Conservation (phyloP, 2,329 filamentous ascomycete species). For the Apiospora saccharicola region DNA sequence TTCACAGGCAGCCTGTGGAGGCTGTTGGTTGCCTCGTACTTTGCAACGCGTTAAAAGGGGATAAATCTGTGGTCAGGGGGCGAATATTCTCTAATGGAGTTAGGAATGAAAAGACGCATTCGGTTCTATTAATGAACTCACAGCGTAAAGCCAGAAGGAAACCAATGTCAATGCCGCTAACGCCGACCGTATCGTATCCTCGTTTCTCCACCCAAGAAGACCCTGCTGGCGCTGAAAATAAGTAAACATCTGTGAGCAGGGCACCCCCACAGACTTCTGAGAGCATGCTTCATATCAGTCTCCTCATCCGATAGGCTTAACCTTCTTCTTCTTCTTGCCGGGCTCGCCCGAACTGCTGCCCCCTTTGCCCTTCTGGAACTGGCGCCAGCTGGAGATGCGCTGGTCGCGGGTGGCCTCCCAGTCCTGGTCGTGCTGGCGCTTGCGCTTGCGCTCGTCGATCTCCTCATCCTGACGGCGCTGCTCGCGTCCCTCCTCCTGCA, state of each 20-base stretch:
- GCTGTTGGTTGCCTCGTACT: neutral
- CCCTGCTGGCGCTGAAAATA: constrained; percentile 15
- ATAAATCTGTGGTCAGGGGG: constrained; percentile 9
- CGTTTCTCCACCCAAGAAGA: constrained; percentile 10
- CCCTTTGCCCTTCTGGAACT: constrained; percentile 85
- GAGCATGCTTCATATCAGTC: constrained; percentile 9
- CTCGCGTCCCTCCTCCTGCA: constrained; percentile 95
- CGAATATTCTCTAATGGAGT: constrained; percentile 41
- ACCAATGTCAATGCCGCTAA: constrained; percentile 12
- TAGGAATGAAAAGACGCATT: constrained; percentile 41
- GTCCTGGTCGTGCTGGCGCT: constrained; percentile 90
- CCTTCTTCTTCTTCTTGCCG: constrained; percentile 74
- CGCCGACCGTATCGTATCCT: constrained; percentile 25
- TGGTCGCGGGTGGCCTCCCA: constrained; percentile 95
- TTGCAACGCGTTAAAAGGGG: constrained; percentile 5
- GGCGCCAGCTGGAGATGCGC: constrained; percentile 91
- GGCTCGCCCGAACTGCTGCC: constrained; percentile 50
- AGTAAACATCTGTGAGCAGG: constrained; percentile 23
- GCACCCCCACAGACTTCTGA: constrained; percentile 17
- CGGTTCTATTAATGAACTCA: constrained; percentile 39
- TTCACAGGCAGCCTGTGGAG: neutral
- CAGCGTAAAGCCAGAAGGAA: constrained; percentile 27
- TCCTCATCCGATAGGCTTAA: constrained; percentile 65
- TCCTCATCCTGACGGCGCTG: constrained; percentile 88
- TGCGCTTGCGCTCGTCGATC: constrained; percentile 78